A percentile compares a stretch with the other conserved stretches of the same genome.
phyloP scores from a whole-genome alignment of 2,329 filamentous ascomycete species.

The Tolypocladium inflatum region DNA sequence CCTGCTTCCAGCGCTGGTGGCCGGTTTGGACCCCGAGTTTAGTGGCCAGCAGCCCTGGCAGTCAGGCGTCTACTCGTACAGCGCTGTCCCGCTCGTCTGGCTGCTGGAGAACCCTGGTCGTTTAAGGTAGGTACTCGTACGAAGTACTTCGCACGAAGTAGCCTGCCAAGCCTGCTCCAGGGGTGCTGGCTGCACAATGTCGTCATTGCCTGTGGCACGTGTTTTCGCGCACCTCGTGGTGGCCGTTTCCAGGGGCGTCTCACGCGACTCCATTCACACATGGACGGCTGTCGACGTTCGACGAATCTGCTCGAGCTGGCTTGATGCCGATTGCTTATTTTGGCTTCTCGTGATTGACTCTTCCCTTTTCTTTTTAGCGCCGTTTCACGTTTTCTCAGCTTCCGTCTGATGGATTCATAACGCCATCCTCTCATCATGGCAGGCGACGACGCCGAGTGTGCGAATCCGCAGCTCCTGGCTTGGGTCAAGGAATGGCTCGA shows the following conservation, averaged over 20 bases:
- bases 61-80: too few species aligned
- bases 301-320: background rate
- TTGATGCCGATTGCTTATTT: background rate
- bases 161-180: too few species aligned
- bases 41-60: background rate
- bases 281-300: background rate
- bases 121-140: too few species aligned
- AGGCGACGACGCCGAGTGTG: slow-evolving; percentile 32
- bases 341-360: background rate
- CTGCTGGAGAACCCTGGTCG: background rate
- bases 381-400: background rate
- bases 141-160: too few species aligned
- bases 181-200: background rate
- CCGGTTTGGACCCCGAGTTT: too few species aligned
- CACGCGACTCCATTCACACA: background rate
- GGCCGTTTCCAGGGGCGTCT: background rate
- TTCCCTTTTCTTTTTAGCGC: background rate
- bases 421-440: background rate
- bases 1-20: background rate
- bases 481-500: slow-evolving; percentile 77
- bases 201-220: background rate
- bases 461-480: slow-evolving; percentile 60
- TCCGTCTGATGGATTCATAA: background rate
- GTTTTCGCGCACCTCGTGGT: background rate
- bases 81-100: background rate